Evolutionary conservation across 306 rosid genomes (phyloP).

Genomic region (Spatholobus suberectus): DNA sequence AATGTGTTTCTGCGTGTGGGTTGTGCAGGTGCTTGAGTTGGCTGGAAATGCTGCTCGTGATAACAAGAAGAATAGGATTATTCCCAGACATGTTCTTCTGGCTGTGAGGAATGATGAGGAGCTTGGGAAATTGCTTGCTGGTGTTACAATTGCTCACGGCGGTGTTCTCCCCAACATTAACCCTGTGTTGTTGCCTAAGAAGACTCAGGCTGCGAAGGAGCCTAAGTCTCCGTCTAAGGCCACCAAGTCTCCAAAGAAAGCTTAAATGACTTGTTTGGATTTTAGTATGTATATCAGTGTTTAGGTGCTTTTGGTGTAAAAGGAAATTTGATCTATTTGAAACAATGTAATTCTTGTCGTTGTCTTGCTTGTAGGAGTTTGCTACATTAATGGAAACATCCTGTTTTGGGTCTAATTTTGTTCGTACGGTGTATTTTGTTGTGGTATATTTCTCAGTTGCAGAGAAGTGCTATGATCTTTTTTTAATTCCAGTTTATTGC

Average conservation of each 20-base stretch:
- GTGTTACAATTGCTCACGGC: constrained; percentile 86
- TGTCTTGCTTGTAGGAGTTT: neutral
- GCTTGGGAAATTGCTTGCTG: constrained; percentile 81
- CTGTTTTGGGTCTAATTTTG: neutral
- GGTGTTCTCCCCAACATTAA: constrained; percentile 89
- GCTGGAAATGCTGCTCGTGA: constrained; percentile 97
- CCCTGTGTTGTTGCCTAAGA: constrained; percentile 83
- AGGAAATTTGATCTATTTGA: neutral
- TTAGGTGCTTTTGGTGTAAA: constrained; percentile 10
- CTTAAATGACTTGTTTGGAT: constrained; percentile 5
- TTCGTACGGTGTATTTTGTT: no score
- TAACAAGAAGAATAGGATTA: constrained; percentile 82
- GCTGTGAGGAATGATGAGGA: constrained; percentile 92
- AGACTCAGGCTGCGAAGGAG: constrained; percentile 53
- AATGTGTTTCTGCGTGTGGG: neutral
- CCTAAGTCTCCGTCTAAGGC: constrained; percentile 77
- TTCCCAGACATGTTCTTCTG: constrained; percentile 72
- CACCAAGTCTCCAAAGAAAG: constrained; percentile 75
- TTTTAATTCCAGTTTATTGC: no score
- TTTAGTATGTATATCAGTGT: constrained; percentile 48
- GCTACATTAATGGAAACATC: neutral
- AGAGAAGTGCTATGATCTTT: no score
- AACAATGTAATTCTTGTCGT: neutral
- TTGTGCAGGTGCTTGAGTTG: constrained; percentile 72
- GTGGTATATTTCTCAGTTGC: no score